phyloP scores from a whole-genome alignment of 306 rosid species.

The Gynostemma pentaphyllum region DNA sequence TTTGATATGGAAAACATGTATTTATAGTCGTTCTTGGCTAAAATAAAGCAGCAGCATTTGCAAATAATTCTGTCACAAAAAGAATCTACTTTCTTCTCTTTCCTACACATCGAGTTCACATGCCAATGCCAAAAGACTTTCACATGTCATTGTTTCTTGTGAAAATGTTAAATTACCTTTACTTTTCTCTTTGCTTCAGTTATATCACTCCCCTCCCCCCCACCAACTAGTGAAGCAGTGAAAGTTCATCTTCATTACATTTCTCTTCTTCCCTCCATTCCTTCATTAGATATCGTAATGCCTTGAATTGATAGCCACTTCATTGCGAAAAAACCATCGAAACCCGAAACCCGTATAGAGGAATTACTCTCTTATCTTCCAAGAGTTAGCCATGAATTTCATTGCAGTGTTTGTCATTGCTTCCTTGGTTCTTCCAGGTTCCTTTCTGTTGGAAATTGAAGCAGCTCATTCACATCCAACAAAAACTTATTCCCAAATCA shows the following conservation, averaged over 20 bases:
- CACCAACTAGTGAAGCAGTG: conserved; percentile 3
- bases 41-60: conserved; percentile 8
- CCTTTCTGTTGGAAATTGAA: conserved; percentile 37
- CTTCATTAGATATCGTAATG: conserved; percentile 8
- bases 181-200: conserved; percentile 4
- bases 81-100: conserved; percentile 10
- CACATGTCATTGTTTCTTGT: conserved; percentile 11
- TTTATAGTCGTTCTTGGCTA: not conserved
- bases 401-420: conserved; percentile 33
- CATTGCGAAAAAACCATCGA: not conserved
- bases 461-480: conserved; percentile 2
- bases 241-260: not conserved
- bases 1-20: not conserved
- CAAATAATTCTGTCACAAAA: conserved; percentile 7
- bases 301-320: conserved; percentile 3
- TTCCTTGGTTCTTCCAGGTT: conserved; percentile 23
- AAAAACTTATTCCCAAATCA: conserved; percentile 45
- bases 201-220: not conserved
- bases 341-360: too few relatives aligned
- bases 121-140: conserved; percentile 4
- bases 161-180: conserved; percentile 5
- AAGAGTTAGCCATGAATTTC: conserved; percentile 6
- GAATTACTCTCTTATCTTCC: not conserved
- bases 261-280: conserved; percentile 1
- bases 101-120: conserved; percentile 11